Conservation (phyloP, 805 yeast genomes). For the Candida ascalaphidarum region DNA sequence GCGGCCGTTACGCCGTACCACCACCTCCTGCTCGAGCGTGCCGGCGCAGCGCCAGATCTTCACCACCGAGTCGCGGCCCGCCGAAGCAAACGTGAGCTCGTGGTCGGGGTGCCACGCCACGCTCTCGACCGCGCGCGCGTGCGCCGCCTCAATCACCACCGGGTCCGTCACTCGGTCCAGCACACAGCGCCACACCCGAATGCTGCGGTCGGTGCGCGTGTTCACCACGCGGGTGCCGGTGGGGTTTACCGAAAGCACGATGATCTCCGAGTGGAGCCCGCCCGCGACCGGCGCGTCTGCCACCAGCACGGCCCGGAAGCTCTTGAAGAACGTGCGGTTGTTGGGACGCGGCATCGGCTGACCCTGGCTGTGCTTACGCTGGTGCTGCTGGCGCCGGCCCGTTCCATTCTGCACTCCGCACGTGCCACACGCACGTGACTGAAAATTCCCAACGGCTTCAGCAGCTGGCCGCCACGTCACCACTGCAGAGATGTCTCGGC, state of each 20-base stretch:
- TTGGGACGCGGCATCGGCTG: not conserved
- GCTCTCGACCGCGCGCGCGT: conserved; percentile 27
- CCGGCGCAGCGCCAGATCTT: conserved; percentile 41
- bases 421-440: not conserved
- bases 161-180: conserved; percentile 25
- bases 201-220: conserved; percentile 33
- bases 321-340: conserved; percentile 13
- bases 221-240: conserved; percentile 35
- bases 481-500: conserved; percentile 7
- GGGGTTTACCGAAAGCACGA: conserved; percentile 27
- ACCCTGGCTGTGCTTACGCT: not conserved
- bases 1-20: conserved; percentile 12
- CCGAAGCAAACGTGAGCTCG: conserved; percentile 39
- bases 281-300: conserved; percentile 10
- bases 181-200: conserved; percentile 30
- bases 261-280: conserved; percentile 18
- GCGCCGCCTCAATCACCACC: conserved; percentile 31
- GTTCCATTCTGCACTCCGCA: not conserved
- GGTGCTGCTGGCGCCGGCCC: not conserved
- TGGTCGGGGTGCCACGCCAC: conserved; percentile 42
- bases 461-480: conserved; percentile 1
- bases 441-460: not conserved
- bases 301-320: conserved; percentile 8
- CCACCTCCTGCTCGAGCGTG: conserved; percentile 17
- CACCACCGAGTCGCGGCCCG: conserved; percentile 38